These are phyloP conservation scores for Hymenoscyphus fraxineus DNA, from an alignment of 2,329 filamentous ascomycete genomes.

Conservation along the genomic window DNA sequence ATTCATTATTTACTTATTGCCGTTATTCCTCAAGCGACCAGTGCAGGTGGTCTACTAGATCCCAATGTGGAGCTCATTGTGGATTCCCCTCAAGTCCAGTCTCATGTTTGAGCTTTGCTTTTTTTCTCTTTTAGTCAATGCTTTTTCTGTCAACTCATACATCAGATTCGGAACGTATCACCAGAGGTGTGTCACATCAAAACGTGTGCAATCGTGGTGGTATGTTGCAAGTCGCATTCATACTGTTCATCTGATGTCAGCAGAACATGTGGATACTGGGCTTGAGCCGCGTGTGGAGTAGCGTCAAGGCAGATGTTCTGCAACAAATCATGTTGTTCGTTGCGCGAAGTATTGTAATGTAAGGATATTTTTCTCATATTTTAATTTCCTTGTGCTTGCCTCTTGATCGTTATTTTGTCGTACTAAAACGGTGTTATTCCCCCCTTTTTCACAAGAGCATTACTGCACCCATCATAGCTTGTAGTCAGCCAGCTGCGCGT, in stretches of 20 bases:
- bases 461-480: background rate
- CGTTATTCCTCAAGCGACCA: too few relatives aligned
- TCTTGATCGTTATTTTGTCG: background rate
- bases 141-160: background rate
- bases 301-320: too few relatives aligned
- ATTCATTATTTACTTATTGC: too few relatives aligned
- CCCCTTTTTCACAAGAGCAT: background rate
- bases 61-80: background rate
- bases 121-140: background rate
- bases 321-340: too few relatives aligned
- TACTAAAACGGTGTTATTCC: background rate
- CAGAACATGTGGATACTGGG: background rate
- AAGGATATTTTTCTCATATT: background rate
- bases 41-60: too few relatives aligned
- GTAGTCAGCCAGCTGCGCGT: background rate
- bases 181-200: background rate
- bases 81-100: background rate
- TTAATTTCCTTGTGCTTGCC: background rate
- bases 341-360: background rate
- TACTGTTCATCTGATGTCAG: background rate
- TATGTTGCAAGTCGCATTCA: background rate
- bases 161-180: background rate
- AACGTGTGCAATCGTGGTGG: background rate
- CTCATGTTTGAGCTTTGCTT: background rate
- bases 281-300: background rate